Percentiles rank a stretch among this genome's conserved stretches.
Evolutionary conservation across 768 basidiomycete genomes (phyloP).

Genomic region (Hydnomerulius pinastri): DNA sequence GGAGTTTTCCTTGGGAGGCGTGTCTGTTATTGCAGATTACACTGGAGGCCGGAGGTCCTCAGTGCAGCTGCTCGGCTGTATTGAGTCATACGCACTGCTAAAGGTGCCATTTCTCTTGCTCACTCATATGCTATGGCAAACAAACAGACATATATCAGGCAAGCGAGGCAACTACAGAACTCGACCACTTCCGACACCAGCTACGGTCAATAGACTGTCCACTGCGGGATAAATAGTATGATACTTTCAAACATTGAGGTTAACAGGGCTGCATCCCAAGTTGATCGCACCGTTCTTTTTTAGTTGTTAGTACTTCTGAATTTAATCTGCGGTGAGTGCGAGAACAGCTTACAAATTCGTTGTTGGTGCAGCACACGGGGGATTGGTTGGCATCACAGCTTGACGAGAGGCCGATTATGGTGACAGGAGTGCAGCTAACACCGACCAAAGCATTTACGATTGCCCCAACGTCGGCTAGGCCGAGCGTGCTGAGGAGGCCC

Average conservation of each 20-base stretch:
- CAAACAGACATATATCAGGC: too few species aligned
- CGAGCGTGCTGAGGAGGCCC: not conserved
- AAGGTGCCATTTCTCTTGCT: too few species aligned
- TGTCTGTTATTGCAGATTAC: too few species aligned
- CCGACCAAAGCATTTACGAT: slow-evolving; percentile 4
- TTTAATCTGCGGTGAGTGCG: not conserved
- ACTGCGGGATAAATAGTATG: too few species aligned
- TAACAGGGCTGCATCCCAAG: slow-evolving; percentile 22
- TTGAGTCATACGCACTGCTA: too few species aligned
- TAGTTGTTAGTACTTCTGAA: not conserved
- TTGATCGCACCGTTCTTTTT: slow-evolving; percentile 15
- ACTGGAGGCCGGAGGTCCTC: too few species aligned
- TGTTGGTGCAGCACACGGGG: slow-evolving; percentile 40
- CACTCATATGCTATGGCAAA: too few species aligned
- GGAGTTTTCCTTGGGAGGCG: too few species aligned
- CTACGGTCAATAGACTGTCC: too few species aligned
- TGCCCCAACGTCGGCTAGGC: slow-evolving; percentile 7
- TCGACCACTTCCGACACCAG: too few species aligned
- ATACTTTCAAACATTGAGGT: slow-evolving; percentile 9
- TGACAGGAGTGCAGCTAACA: slow-evolving; percentile 2
- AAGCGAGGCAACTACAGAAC: too few species aligned
- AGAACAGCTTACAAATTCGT: slow-evolving; percentile 34
- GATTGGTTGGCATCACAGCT: slow-evolving; percentile 24
- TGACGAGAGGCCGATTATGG: slow-evolving; percentile 12
- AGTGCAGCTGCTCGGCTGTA: too few species aligned